Evolutionary conservation across 176 grass and related monocot species (phyloP).

Genomic region (bread wheat (Triticum aestivum)): IWGSC_CS_RefSeq_v2.1 NC_057794.1:378708997-378709496

Average conservation of each 20-base stretch:
- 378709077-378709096: constrained; percentile 98
- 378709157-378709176: constrained; percentile 90
- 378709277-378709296: constrained; percentile 94
- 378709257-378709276: constrained; percentile 91
- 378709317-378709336: constrained; percentile 98
- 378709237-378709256: constrained; percentile 95
- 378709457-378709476: constrained; percentile 91
- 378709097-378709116: constrained; percentile 92
- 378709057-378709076: constrained; percentile 77
- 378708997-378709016: constrained; percentile 73
- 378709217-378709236: constrained; percentile 97
- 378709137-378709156: constrained; percentile 95
- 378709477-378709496: constrained; percentile 88
- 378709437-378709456: constrained; percentile 94
- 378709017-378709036: constrained; percentile 87
- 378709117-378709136: constrained; percentile 88
- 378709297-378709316: constrained; percentile 96
- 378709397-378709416: constrained; percentile 98
- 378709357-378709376: constrained; percentile 96
- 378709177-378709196: constrained; percentile 92
- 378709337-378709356: constrained; percentile 80
- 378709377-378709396: constrained; percentile 96
- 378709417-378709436: constrained; percentile 89
- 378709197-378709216: constrained; percentile 98
- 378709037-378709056: constrained; percentile 76